A percentile compares a stretch with the other conserved stretches of the same genome.
phyloP scores from a whole-genome alignment of 1,139 yeast species.

The Debaryomyces subglobosus region DNA sequence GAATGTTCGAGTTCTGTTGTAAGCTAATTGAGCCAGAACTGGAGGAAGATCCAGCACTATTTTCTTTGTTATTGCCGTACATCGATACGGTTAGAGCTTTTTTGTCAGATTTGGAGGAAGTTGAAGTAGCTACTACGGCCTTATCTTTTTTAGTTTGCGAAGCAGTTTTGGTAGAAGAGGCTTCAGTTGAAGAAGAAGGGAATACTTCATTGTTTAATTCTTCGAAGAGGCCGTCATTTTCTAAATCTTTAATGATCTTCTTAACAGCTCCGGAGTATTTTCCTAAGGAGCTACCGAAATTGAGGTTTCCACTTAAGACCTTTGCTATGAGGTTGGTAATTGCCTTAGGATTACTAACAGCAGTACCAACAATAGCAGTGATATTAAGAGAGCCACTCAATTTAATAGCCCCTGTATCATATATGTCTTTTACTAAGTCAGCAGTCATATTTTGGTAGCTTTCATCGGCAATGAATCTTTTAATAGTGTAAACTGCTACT shows the following conservation, averaged over 20 bases:
- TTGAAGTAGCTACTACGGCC: slow-evolving; percentile 4
- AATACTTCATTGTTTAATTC: slow-evolving; percentile 43
- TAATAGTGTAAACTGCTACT: slow-evolving; percentile 41
- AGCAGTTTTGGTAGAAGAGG: slow-evolving; percentile 13
- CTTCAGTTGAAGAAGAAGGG: slow-evolving; percentile 25
- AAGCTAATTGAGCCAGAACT: slow-evolving; percentile 15
- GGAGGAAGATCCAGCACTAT: slow-evolving; percentile 11
- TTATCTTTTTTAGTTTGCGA: slow-evolving; percentile 11
- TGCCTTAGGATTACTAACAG: slow-evolving; percentile 29
- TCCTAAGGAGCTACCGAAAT: slow-evolving; percentile 21
- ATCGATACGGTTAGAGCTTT: slow-evolving; percentile 11
- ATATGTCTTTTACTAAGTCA: slow-evolving; percentile 28
- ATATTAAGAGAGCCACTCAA: slow-evolving; percentile 29
- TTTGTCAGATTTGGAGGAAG: slow-evolving; percentile 9
- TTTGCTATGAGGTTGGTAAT: slow-evolving; percentile 27
- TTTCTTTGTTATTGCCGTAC: slow-evolving; percentile 6
- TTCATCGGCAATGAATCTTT: slow-evolving; percentile 39
- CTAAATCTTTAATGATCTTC: slow-evolving; percentile 36
- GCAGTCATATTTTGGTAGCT: slow-evolving; percentile 44
- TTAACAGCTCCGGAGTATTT: slow-evolving; percentile 38
- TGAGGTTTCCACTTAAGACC: slow-evolving; percentile 27
- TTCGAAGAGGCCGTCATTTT: slow-evolving; percentile 41
- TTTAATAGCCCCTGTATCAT: slow-evolving; percentile 30
- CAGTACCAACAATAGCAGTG: slow-evolving; percentile 26
- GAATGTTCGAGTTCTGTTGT: slow-evolving; percentile 12